Base-by-base conservation (phyloP, 2,329 filamentous ascomycete species). In the Apiospora marii region DNA sequence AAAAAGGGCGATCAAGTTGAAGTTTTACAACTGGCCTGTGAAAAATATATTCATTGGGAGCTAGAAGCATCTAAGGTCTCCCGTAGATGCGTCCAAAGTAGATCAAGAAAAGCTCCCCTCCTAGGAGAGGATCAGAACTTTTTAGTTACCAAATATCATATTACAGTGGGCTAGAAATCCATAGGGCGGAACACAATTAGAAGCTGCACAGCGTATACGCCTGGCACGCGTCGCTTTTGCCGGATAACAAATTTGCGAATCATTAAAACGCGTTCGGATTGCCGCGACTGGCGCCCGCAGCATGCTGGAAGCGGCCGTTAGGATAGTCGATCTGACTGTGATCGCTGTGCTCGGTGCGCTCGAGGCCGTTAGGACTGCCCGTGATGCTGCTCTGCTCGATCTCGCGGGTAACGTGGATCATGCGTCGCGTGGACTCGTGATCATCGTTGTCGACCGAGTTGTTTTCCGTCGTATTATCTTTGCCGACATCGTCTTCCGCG, bases 401-500 rank as follows among this genome's bases (percentile, higher is more conserved):
- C 37, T 72, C 71, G 48, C 48, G 71, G 34, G 71, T 72, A 41
- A 72, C 53, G 49, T 72, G 67, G n/a, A 72, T 72, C 44, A 72
- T 72, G 48, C 67, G 71, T 41, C 67, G 44, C 19, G 71, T 72
- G 6, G 71, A 72, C 7, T 41, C 67, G 16, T 69, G 27, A 8
- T 70, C 71, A 2, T 46, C 67, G 19, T n/a, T 41, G 27, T 64
- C 58, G 19, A 16, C 30, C 1, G 19, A 64, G 51, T 34, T 58
- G 51, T 19, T 27, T 24, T 27, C 43, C 43, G 46, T 22, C 46
- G 46, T 41, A 19, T 14, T 34, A 19, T 4, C n/a, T 7, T 12
- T 22, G 30, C 6, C 30, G 51, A 13, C 27, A 16, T 34, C 7
- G 27, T 8, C 16, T 16, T n/a, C 16, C 3, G 19, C 14, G 13